These are phyloP conservation scores for Symbiodinium pilosum DNA, from an alignment of 73 alveolate species.

Conservation along the genomic window DNA sequence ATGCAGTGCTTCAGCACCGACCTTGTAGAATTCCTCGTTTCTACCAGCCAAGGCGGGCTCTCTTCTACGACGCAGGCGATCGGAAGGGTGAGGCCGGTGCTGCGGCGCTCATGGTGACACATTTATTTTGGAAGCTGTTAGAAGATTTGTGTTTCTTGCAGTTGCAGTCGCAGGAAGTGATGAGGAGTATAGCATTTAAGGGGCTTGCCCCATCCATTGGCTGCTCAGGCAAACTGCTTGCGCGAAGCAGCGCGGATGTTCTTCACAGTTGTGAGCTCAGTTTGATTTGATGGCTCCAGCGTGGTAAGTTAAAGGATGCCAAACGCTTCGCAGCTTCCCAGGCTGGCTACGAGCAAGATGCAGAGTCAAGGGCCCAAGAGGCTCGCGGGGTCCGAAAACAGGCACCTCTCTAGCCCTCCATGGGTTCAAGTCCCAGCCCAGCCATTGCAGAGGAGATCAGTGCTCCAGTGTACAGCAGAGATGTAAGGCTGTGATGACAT, in stretches of 20 bases:
- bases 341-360: slow-evolving; percentile 85
- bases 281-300: too few species aligned
- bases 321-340: neutral
- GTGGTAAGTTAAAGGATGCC: too few species aligned
- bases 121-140: too few species aligned
- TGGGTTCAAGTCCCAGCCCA: too few species aligned
- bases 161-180: neutral
- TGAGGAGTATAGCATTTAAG: too few species aligned
- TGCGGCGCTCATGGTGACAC: too few species aligned
- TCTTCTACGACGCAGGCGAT: slow-evolving; percentile 41
- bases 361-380: slow-evolving; percentile 69
- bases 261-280: neutral
- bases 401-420: too few species aligned
- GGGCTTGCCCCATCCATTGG: neutral
- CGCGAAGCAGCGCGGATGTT: slow-evolving; percentile 87
- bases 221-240: slow-evolving; percentile 23
- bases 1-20: neutral
- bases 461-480: too few species aligned
- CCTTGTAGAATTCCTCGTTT: neutral
- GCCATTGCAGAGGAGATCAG: too few species aligned
- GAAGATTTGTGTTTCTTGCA: too few species aligned
- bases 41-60: slow-evolving; percentile 72
- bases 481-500: neutral
- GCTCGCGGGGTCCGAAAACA: neutral
- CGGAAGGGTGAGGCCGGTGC: slow-evolving; percentile 46